Evolutionary conservation across 768 basidiomycete genomes (phyloP), one percentile per base, ranked within the genome.

Genomic region (Leccinum olivaceopallidum): DNA sequence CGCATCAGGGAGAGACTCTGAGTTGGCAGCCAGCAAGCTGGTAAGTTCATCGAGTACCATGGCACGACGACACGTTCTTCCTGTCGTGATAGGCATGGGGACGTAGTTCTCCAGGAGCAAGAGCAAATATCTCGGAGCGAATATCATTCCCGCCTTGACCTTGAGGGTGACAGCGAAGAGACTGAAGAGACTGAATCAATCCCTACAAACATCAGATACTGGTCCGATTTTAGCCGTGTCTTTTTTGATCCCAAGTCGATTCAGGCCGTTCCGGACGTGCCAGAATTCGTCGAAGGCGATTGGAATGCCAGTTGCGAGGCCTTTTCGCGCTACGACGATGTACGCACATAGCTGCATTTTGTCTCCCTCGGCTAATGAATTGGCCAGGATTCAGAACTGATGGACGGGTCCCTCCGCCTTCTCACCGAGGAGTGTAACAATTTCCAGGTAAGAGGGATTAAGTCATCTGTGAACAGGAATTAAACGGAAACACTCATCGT

Each of bases 401-500:
- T 90, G 83, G 90, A 92, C 48, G 85, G 82, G 5, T 78, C 85
- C 13, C 77, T 92, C 55, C 81, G 91, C 18, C 75, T 80, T 16
- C 82, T 89, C 57, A 79, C 89, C 5, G 91, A 94, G 69, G 90
- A 91, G 64, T 90, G 89, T 67, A 82, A 92, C 69, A 81, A 82
- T 55, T 78, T 88, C 14, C 91, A 92, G 83, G 90, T 89, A 63
- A 57, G 55, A 51, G 3, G 26, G 6, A 20, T 49, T 32, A 48
- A 34, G 13, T 61, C 9, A 0, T 56, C 28, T 39, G 16, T 16
- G 16, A 37, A 42, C 44, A 49, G 52, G 0, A 30, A 42, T 32
- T 64, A 20, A 65, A 56, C n/a, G 37, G 2, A 52, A 24, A 12
- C 4, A n/a, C 50, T 42, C 4, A 28, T 60, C 12, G 14, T 14